A percentile compares a stretch with the other conserved stretches of the same genome.
Evolutionary conservation across 2,329 filamentous ascomycete genomes (phyloP).

Genomic region (Fusarium staphyleae): DNA sequence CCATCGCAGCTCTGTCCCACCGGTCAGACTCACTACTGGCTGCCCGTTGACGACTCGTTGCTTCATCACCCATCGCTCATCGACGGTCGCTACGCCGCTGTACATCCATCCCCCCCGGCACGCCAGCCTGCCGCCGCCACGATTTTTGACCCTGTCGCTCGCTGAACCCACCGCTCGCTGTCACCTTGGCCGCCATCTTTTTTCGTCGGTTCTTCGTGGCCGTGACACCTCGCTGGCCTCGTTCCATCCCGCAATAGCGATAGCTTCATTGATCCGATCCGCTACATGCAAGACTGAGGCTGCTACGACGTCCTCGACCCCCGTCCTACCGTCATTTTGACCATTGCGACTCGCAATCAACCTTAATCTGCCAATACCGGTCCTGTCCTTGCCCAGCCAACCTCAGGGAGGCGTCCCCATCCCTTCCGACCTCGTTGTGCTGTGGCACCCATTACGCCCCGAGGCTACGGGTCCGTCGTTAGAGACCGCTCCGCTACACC

Average conservation of each 20-base stretch:
- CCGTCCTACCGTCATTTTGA: slow-evolving; percentile 15
- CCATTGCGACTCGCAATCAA: slow-evolving; percentile 30
- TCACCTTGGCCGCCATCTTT: slow-evolving; percentile 31
- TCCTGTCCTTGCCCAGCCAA: slow-evolving; percentile 28
- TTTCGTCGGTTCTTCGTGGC: slow-evolving; percentile 18
- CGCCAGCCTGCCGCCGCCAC: slow-evolving; percentile 39
- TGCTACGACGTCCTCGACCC: slow-evolving; percentile 13
- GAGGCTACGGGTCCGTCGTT: slow-evolving; percentile 46
- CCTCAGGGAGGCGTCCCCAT: slow-evolving; percentile 40
- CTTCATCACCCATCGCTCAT: slow-evolving; percentile 34
- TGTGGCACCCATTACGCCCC: slow-evolving; percentile 43
- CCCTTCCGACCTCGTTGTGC: slow-evolving; percentile 31
- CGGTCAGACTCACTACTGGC: slow-evolving; percentile 33
- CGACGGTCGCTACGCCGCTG: slow-evolving; percentile 34
- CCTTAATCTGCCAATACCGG: slow-evolving; percentile 31
- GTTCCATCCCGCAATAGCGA: slow-evolving; percentile 26
- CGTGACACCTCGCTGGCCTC: slow-evolving; percentile 29
- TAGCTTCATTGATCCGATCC: slow-evolving; percentile 22
- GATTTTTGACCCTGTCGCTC: slow-evolving; percentile 37
- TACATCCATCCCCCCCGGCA: slow-evolving; percentile 36
- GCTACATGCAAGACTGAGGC: slow-evolving; percentile 39
- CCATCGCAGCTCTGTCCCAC: slow-evolving; percentile 46
- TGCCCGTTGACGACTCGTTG: slow-evolving; percentile 31
- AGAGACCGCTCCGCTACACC: slow-evolving; percentile 45
- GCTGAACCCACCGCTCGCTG: slow-evolving; percentile 33